Conservation (phyloP, 345 rosid species). For the Salix arbutifolia region DNA sequence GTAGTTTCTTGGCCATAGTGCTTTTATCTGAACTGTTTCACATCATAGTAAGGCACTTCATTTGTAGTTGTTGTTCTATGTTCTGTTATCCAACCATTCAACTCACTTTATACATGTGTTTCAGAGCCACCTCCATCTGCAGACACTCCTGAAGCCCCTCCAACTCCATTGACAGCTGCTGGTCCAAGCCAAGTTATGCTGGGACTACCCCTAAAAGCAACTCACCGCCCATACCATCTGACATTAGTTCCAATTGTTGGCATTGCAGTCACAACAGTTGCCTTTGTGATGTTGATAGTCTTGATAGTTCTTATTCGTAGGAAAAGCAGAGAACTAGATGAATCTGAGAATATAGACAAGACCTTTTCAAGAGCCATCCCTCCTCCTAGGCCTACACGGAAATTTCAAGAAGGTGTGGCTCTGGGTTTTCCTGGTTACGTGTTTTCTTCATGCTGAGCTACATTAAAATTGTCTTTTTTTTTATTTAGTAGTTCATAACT, state of each 20-base stretch:
- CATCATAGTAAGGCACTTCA: background rate
- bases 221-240: slow-evolving; percentile 57
- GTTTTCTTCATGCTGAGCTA: background rate
- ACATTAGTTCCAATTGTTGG: slow-evolving; percentile 61
- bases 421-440: slow-evolving; percentile 10
- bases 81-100: background rate
- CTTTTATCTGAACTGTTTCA: background rate
- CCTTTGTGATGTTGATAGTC: slow-evolving; percentile 54
- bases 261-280: slow-evolving; percentile 54
- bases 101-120: slow-evolving; percentile 2
- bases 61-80: background rate
- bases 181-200: slow-evolving; percentile 58
- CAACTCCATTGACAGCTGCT: slow-evolving; percentile 52
- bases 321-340: slow-evolving; percentile 60
- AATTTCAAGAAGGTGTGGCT: slow-evolving; percentile 61
- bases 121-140: slow-evolving; percentile 48
- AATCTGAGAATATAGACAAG: slow-evolving; percentile 40
- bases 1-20: background rate
- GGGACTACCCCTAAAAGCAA: slow-evolving; percentile 36
- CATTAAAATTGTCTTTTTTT: background rate
- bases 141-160: slow-evolving; percentile 48
- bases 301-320: slow-evolving; percentile 65
- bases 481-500: background rate
- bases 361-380: slow-evolving; percentile 47
- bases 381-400: slow-evolving; percentile 45